A percentile compares a stretch with the other conserved stretches of the same genome.
phyloP scores from a whole-genome alignment of 139 green algal species.

The Eudorina sp. region DNA sequence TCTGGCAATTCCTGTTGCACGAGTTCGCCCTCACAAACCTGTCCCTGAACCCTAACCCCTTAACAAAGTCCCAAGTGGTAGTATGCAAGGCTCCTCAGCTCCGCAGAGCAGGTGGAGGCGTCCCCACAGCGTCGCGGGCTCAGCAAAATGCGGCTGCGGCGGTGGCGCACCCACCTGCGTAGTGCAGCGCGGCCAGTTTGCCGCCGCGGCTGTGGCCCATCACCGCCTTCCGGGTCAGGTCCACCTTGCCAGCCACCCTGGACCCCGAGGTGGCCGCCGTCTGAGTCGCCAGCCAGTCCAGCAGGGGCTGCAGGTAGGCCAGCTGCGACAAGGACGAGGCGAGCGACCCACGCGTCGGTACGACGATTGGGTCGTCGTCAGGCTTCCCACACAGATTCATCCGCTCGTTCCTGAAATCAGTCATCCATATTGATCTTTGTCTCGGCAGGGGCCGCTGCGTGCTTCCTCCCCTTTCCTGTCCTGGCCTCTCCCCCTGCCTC shows the following conservation, averaged over 20 bases:
- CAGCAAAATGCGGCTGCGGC: too few relatives aligned
- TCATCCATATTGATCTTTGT: not conserved
- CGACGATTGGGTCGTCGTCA: not conserved
- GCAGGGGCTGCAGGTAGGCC: not conserved
- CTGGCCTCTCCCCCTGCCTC: not conserved
- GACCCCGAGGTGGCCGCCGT: too few relatives aligned
- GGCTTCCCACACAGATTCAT: not conserved
- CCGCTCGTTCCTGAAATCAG: not conserved
- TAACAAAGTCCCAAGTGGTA: not conserved
- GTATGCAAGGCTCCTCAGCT: not conserved
- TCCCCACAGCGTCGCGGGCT: too few relatives aligned
- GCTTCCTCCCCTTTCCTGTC: not conserved
- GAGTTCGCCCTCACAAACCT: not conserved
- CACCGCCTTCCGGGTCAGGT: not conserved
- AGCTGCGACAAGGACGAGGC: not conserved
- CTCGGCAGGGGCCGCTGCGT: not conserved
- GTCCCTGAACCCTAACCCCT: too few relatives aligned
- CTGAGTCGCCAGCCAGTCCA: not conserved
- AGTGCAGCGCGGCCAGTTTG: constrained; percentile 24
- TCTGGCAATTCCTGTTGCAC: not conserved
- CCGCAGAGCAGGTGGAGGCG: not conserved
- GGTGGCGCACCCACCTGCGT: not conserved
- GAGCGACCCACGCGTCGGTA: not conserved
- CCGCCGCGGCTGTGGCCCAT: constrained; percentile 37
- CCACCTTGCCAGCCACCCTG: not conserved